Evolutionary conservation across 331 rosid genomes (phyloP), one percentile per base, ranked within the genome.

Genomic region (Rosa hybrid): DNA sequence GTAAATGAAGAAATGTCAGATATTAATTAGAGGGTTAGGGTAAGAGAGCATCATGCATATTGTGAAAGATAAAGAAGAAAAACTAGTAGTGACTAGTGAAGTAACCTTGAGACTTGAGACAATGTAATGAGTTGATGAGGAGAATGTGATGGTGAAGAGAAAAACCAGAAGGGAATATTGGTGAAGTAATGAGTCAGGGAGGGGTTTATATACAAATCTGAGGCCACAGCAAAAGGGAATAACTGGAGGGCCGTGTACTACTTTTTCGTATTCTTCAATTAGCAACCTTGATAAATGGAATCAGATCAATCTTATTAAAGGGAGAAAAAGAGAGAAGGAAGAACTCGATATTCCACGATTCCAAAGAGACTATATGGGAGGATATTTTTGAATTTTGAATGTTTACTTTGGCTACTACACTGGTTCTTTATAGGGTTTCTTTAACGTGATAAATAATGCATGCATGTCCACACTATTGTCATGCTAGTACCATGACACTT

Each of bases 221-320:
- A 81, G 88, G 68, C 46, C 86, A 86, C 64, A 73, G 83, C 71
- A 84, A 87, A 87, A 81, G 92, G 83, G 90, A 90, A 82, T 88
- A 92, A 90, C 83, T 87, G 85, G 91, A 89, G 89, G 89, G 88
- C 78, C 71, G 87, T 92, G 89, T 82, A 88, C 53, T 83, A 86
- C 91, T 92, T 91, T 92, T 86, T 77, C 87, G 88, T 89, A 85
- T 82, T 86, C 86, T 84, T 87, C 81, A 84, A 86, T 85, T 79
- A 83, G 81, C 88, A 88, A 86, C 89, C 89, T 92, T 89, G 98
- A 93, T 88, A 90, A 90, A 87, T 86, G 92, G 90, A 86, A 90
- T 88, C 65, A 64, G 63, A 30, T 77, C 83, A 69, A 83, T 54
- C 69, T 84, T 81, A 17, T 65, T 84, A 84, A 93, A 83, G 92